Percentiles rank a stretch among this genome's conserved stretches.
Evolutionary conservation across 1,139 yeast genomes (phyloP).

Genomic region (Kodamaea plutei): DNA sequence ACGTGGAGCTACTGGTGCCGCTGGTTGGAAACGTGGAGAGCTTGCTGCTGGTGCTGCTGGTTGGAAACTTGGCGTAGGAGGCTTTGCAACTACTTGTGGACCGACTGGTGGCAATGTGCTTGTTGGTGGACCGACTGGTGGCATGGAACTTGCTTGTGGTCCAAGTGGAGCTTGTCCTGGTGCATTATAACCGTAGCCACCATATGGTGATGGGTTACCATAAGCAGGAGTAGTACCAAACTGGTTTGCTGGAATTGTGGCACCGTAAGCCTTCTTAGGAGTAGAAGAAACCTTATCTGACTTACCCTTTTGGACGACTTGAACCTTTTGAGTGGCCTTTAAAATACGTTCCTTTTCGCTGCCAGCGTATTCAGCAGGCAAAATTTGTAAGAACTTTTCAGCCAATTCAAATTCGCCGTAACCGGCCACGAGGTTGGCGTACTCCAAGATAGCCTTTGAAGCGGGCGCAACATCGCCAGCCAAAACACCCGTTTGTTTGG

Average conservation of each 20-base stretch:
- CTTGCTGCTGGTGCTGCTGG: conserved; percentile 14
- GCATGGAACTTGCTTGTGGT: too few species aligned
- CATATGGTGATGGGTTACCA: conserved; percentile 2
- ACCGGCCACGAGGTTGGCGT: conserved; percentile 74
- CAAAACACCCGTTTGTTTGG: conserved; percentile 37
- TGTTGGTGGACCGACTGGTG: conserved; percentile 5
- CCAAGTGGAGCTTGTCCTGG: conserved; percentile 14
- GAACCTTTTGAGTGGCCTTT: conserved; percentile 43
- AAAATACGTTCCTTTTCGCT: conserved; percentile 75
- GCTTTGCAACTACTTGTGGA: conserved; percentile 2
- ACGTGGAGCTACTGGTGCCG: too few species aligned
- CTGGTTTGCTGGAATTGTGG: conserved; percentile 2
- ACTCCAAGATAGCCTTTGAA: conserved; percentile 65
- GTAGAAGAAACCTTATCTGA: conserved; percentile 7
- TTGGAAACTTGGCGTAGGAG: conserved; percentile 2
- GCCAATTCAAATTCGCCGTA: conserved; percentile 86
- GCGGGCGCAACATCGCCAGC: conserved; percentile 50
- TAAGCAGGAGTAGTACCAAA: conserved; percentile 4
- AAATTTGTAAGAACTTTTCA: conserved; percentile 56
- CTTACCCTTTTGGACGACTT: conserved; percentile 6
- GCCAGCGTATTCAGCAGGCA: conserved; percentile 57
- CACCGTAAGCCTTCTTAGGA: conserved; percentile 3
- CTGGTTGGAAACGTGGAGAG: too few species aligned
- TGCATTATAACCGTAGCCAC: conserved; percentile 6
- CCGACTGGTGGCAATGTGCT: conserved; percentile 9